Percentiles rank a stretch among this genome's conserved stretches.
These are phyloP conservation scores for Miscanthus sacchariflorus DNA, from an alignment of 202 grass and related monocot genomes.

Conservation along the genomic window DNA sequence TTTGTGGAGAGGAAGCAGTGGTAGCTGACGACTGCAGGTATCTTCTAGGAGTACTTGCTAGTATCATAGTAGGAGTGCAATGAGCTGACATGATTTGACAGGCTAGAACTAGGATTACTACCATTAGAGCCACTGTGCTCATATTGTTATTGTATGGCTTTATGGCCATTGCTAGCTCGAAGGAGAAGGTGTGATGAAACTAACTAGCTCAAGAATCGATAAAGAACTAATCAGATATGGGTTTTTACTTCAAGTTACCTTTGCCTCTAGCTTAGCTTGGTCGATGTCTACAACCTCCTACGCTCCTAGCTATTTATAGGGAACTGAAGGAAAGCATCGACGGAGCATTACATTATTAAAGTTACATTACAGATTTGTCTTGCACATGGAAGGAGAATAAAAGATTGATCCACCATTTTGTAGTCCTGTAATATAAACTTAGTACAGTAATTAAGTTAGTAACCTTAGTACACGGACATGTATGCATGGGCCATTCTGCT, in stretches of 20 bases:
- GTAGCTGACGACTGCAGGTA: too few species aligned
- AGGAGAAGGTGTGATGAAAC: not conserved
- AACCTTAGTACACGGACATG: too few species aligned
- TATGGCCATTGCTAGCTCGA: slow-evolving; percentile 28
- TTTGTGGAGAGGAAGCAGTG: not conserved
- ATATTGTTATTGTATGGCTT: not conserved
- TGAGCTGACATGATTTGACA: slow-evolving; percentile 31
- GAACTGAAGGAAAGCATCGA: not conserved
- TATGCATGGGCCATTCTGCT: too few species aligned
- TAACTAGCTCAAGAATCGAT: not conserved
- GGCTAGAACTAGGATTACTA: slow-evolving; percentile 30
- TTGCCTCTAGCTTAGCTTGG: not conserved
- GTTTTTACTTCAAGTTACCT: not conserved
- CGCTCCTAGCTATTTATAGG: not conserved
- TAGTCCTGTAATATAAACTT: not conserved
- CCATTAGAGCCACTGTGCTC: slow-evolving; percentile 12
- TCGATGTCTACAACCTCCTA: not conserved
- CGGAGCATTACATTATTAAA: not conserved
- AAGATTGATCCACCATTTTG: not conserved
- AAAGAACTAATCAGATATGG: not conserved
- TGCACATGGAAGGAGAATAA: not conserved
- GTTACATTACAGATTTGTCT: not conserved
- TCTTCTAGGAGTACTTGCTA: not conserved
- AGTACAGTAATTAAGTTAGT: too few species aligned
- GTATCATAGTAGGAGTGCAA: not conserved